Base-by-base conservation (phyloP, 2,329 filamentous ascomycete species). In the Leptodontidium sp. region DNA sequence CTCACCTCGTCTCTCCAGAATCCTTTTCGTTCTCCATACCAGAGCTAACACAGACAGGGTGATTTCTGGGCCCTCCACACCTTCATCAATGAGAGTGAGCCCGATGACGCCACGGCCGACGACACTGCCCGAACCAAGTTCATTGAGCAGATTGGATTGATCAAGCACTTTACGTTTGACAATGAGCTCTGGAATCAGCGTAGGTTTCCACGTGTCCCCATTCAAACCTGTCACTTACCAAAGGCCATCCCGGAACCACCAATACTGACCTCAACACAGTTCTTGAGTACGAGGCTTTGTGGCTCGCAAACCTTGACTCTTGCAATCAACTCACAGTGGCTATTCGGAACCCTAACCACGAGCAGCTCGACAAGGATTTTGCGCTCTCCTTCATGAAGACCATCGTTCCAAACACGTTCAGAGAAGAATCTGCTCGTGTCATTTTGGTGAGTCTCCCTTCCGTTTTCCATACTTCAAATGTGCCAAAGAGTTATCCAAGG, bases 131-230 rank as follows among this genome's bases (percentile, higher is more conserved):
- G 63, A 65, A n/a, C 24, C 21, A 58, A 32, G 5, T 32, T 58
- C 35, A 26, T 65, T 35, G 50, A 43, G 7, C 63, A 65, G 40
- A 40, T 62, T 43, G 52, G 35, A 29, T 24, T 7, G 32, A 67
- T 67, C 49, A 67, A 67, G 65, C 35, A 67, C 29, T 53, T 67
- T 12, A 24, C 58, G 8, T 49, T 67, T 32, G 65, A 67, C 11
- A 62, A 59, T 24, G 65, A 63, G 35, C 9, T 67, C 4, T 67
- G 49, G 49, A 17, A 17, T 17, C 47, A 62, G 21, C 35, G 59
- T 62, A 49, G 3, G 59, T 62, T 5, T 11, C 15, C 40, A 14
- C 7, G 29, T 35, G 7, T n/a, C 24, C 24, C 11, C 26, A 50
- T 1, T 62, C 43, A 4, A 26, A 6, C 21, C 50, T 32, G 4